phyloP scores from a whole-genome alignment of 805 yeast genomes.

The Saccharomycopsis sp. region DNA sequence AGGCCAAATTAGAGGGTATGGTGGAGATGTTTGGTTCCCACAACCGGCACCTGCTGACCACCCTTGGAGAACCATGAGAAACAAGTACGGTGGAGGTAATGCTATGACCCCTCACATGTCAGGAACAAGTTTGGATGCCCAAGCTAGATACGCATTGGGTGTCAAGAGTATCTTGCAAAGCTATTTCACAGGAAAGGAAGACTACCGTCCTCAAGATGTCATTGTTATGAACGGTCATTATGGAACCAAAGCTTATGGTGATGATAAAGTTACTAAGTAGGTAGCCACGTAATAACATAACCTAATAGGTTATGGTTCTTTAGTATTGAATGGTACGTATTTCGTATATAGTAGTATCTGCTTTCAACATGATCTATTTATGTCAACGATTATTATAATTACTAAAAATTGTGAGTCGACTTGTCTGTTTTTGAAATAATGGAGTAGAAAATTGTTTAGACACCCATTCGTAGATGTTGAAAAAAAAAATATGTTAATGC shows the following conservation, averaged over 20 bases:
- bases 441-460: no score
- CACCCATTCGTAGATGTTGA: no score
- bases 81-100: conserved; percentile 66
- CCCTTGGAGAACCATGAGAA: conserved; percentile 69
- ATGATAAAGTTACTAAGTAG: no score
- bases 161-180: conserved; percentile 57
- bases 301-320: no score
- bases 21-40: conserved; percentile 83
- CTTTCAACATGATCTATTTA: no score
- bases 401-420: no score
- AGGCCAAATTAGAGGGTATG: conserved; percentile 72
- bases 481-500: no score
- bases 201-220: conserved; percentile 71
- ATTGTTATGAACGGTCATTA: conserved; percentile 67
- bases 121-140: conserved; percentile 79
- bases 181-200: conserved; percentile 53
- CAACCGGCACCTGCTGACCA: conserved; percentile 76
- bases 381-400: no score
- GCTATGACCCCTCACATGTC: conserved; percentile 83
- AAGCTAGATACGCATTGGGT: conserved; percentile 65
- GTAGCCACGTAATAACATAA: no score
- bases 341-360: no score
- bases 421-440: no score
- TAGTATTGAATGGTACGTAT: no score
- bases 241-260: conserved; percentile 69